phyloP scores from a whole-genome alignment of 495 filamentous ascomycete species.

The Podospora sp. region DNA sequence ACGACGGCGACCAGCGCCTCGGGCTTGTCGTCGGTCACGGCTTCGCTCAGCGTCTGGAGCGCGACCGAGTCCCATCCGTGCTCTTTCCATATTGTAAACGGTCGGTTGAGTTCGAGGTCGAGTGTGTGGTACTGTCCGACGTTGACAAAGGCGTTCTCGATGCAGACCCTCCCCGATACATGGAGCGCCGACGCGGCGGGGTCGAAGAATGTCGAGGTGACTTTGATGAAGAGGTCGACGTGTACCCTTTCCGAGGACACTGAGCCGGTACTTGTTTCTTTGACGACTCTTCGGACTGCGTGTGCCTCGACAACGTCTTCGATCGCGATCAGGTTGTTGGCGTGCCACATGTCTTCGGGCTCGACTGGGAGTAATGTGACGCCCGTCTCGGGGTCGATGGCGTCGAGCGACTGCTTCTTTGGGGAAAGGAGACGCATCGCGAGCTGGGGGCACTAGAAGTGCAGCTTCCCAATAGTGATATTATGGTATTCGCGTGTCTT shows the following conservation, averaged over 20 bases:
- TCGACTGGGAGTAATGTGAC: slow-evolving; percentile 86
- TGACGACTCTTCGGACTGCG: slow-evolving; percentile 78
- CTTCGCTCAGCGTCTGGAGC: slow-evolving; percentile 73
- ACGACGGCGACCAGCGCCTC: slow-evolving; percentile 85
- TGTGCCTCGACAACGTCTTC: slow-evolving; percentile 79
- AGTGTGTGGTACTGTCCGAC: slow-evolving; percentile 88
- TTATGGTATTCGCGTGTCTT: not conserved
- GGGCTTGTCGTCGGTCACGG: slow-evolving; percentile 71
- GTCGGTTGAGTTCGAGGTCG: slow-evolving; percentile 68
- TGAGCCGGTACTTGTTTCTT: slow-evolving; percentile 70
- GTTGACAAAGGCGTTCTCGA: slow-evolving; percentile 82
- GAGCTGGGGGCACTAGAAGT: not conserved
- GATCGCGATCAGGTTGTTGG: slow-evolving; percentile 88
- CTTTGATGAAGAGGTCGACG: slow-evolving; percentile 75
- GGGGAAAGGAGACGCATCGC: slow-evolving; percentile 32
- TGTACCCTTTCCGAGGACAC: slow-evolving; percentile 75
- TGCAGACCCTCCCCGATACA: slow-evolving; percentile 77
- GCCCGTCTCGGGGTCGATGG: slow-evolving; percentile 69
- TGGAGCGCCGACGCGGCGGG: slow-evolving; percentile 80
- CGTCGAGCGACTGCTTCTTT: slow-evolving; percentile 60
- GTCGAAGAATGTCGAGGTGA: slow-evolving; percentile 88
- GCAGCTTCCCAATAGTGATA: not conserved
- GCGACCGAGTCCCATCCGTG: slow-evolving; percentile 93
- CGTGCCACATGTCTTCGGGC: slow-evolving; percentile 99
- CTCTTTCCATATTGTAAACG: slow-evolving; percentile 84